Conservation (phyloP, 2,329 filamentous ascomycete species). For the Alternaria angustiovoidea region DNA sequence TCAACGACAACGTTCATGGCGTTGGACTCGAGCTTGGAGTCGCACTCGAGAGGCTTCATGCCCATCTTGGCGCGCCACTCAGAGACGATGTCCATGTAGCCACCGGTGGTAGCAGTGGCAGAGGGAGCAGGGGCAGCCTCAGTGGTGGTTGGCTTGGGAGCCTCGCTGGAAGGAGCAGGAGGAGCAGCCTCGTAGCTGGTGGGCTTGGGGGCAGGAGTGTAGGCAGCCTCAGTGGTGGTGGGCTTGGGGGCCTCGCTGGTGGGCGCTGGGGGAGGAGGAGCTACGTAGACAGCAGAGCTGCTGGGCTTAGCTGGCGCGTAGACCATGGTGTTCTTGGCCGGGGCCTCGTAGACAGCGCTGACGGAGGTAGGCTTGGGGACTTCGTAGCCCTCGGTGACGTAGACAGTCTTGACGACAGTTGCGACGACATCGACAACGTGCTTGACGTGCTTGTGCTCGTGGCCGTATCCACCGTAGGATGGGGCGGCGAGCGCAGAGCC, state of each 20-base stretch:
- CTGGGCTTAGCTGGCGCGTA: slow-evolving; percentile 12
- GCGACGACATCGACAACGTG: slow-evolving; percentile 37
- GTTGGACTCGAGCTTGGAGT: slow-evolving; percentile 37
- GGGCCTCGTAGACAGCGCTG: slow-evolving; percentile 9
- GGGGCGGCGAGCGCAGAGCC: slow-evolving; percentile 42
- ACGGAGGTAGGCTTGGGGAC: slow-evolving; percentile 3
- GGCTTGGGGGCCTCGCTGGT: slow-evolving; percentile 10
- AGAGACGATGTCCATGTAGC: slow-evolving; percentile 40
- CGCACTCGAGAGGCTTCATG: slow-evolving; percentile 25
- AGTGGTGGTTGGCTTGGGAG: slow-evolving; percentile 12
- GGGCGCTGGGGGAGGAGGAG: slow-evolving; percentile 5
- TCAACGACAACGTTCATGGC: slow-evolving; percentile 32
- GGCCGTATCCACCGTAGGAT: slow-evolving; percentile 13
- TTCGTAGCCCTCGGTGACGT: slow-evolving; percentile 29
- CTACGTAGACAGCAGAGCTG: not conserved
- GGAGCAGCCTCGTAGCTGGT: slow-evolving; percentile 10
- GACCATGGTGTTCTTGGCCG: slow-evolving; percentile 8
- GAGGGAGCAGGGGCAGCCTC: slow-evolving; percentile 16
- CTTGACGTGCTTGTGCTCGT: slow-evolving; percentile 29
- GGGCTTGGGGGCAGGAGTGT: slow-evolving; percentile 5
- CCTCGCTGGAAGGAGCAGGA: slow-evolving; percentile 13
- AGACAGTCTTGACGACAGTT: slow-evolving; percentile 39
- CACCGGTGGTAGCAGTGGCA: slow-evolving; percentile 19
- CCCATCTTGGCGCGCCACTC: slow-evolving; percentile 42
- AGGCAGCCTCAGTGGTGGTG: slow-evolving; percentile 1